phyloP scores from a whole-genome alignment of 1,139 yeast species.

The Debaryomyces sp. region DNA sequence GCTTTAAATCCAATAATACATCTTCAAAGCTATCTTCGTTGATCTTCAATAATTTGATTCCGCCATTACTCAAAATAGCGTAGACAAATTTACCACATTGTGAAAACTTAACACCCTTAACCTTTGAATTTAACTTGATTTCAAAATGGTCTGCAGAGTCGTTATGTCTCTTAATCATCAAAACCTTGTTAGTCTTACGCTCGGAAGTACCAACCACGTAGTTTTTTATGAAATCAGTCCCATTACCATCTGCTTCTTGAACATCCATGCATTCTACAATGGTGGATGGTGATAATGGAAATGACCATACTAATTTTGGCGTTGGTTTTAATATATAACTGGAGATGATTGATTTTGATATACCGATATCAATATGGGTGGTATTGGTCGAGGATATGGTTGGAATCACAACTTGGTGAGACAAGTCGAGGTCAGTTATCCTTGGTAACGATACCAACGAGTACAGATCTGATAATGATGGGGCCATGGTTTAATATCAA shows the following conservation, averaged over 20 bases:
- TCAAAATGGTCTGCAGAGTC: conserved; percentile 19
- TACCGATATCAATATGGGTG: conserved; percentile 56
- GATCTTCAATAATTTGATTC: conserved; percentile 35
- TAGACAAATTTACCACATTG: conserved; percentile 35
- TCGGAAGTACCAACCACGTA: conserved; percentile 51
- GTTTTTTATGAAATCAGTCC: conserved; percentile 16
- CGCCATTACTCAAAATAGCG: conserved; percentile 47
- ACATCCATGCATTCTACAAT: conserved; percentile 49
- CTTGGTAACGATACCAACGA: conserved; percentile 45
- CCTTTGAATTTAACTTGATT: conserved; percentile 21
- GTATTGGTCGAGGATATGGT: conserved; percentile 26
- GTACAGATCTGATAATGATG: conserved; percentile 39
- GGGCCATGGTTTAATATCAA: conserved; percentile 1
- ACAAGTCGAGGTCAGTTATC: conserved; percentile 36
- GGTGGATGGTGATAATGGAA: conserved; percentile 67
- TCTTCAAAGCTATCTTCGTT: conserved; percentile 9
- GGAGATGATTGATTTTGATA: conserved; percentile 76
- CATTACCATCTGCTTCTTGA: conserved; percentile 20
- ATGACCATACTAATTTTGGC: conserved; percentile 76
- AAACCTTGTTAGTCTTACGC: conserved; percentile 44
- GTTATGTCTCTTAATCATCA: conserved; percentile 35
- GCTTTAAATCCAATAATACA: background rate
- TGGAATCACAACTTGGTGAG: conserved; percentile 36
- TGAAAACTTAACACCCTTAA: conserved; percentile 40
- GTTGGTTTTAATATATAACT: conserved; percentile 77